Conservation (phyloP, 139 green algal species). For the Chlorella ohadii region DNA sequence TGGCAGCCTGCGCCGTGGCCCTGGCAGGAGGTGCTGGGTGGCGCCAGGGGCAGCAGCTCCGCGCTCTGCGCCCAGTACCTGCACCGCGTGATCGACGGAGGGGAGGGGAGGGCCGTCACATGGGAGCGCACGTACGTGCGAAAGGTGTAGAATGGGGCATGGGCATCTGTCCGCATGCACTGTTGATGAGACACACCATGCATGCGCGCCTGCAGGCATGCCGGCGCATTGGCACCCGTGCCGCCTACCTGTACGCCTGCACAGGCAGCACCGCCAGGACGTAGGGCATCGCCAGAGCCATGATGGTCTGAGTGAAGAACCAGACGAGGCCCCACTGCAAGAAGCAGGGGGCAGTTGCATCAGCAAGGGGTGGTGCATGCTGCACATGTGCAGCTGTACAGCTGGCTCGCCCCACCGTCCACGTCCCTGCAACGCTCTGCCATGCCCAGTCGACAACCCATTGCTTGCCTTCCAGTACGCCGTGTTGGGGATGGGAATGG, state of each 20-base stretch:
- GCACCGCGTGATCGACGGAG: too few species aligned
- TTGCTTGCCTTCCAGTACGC: conserved; percentile 5
- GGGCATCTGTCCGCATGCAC: too few species aligned
- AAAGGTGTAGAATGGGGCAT: too few species aligned
- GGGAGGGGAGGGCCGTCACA: too few species aligned
- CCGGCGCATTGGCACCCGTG: neutral
- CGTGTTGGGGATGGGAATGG: neutral
- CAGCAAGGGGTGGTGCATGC: too few species aligned
- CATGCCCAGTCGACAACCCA: too few species aligned
- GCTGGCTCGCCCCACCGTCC: too few species aligned
- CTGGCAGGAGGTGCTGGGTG: neutral
- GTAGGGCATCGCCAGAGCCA: conserved; percentile 17
- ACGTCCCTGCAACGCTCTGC: too few species aligned
- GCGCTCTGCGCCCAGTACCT: neutral
- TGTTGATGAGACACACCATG: too few species aligned
- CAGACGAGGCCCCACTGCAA: conserved; percentile 14
- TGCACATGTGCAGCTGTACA: too few species aligned
- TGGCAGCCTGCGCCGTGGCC: neutral
- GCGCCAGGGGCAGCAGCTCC: neutral
- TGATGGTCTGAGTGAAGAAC: conserved; percentile 32
- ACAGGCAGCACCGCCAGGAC: neutral
- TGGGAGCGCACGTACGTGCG: too few species aligned
- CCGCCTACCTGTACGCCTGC: conserved; percentile 2
- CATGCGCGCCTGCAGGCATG: neutral
- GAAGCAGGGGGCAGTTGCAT: too few species aligned